Evolutionary conservation across 2,329 filamentous ascomycete genomes (phyloP), one percentile per base, ranked within the genome.

Genomic region (Botryotinia convoluta): DNA sequence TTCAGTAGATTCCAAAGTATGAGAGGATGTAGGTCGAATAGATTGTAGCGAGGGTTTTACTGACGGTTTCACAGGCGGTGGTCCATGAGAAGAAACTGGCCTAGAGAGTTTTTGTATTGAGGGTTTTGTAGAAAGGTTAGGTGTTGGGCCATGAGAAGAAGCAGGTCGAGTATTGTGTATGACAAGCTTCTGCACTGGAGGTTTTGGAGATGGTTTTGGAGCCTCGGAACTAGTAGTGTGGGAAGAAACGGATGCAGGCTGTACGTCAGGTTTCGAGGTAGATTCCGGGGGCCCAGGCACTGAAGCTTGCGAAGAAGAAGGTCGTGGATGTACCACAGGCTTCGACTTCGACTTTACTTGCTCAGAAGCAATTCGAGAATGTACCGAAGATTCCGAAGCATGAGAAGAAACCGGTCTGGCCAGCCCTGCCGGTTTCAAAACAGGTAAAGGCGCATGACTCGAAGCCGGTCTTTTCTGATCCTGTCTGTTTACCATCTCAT

Each of bases 321-420:
- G 35, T 32, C 35, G 48, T 8, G 45, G 65, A 29, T 29, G 48
- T 57, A 57, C n/a, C 9, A 22, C 45, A 7, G 69, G 60, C 14
- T 65, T 71, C 44, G 37, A 29, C n/a, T 35, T 39, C 39, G 26
- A 61, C 22, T 51, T 10, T 1, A 51, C 10, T 64, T 45, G 20
- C 59, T 18, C 39, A 22, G 35, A 26, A 68, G 65, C 16, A 57
- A 20, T 29, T 29, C 26, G 48, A 57, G 65, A 12, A 16, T 42
- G 18, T 26, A 57, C 35, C 0, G 14, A 9, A 42, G 65, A 37
- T 16, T 57, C 73, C 9, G 74, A 73, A n/a, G 69, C 59, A 26
- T 77, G 79, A 48, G 71, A 75, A 54, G 35, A 71, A 22, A 69
- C 37, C 57, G 76, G 68, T 37, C 72, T 70, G 22, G 69, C 3